Percentiles rank a stretch among this genome's conserved stretches.
These are phyloP conservation scores for Fragosphaeria purpurea DNA, from an alignment of 2,329 filamentous ascomycete species.

Conservation along the genomic window DNA sequence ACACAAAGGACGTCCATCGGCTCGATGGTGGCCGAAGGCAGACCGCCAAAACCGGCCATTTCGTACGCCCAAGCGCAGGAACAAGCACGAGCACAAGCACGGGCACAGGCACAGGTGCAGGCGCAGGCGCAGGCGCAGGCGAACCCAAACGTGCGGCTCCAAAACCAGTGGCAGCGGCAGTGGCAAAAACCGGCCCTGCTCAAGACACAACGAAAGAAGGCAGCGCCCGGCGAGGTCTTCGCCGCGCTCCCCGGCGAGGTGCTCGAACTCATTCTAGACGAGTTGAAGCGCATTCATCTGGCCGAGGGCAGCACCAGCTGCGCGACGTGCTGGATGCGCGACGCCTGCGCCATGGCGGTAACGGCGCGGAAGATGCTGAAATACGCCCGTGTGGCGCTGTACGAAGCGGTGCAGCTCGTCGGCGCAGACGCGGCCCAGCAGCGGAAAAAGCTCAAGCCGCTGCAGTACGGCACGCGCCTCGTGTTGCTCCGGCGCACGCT, in stretches of 20 bases:
- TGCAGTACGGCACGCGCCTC: constrained; percentile 40
- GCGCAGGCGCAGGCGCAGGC: too few relatives aligned
- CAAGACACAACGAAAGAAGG: constrained; percentile 23
- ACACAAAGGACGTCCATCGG: background rate
- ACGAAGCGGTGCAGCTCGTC: constrained; percentile 48
- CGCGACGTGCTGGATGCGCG: constrained; percentile 56
- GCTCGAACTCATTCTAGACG: constrained; percentile 43
- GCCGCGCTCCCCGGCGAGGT: constrained; percentile 49
- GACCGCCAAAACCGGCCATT: background rate
- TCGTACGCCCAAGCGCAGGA: background rate
- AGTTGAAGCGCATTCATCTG: constrained; percentile 43
- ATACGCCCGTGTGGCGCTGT: constrained; percentile 41
- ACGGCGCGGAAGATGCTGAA: constrained; percentile 42
- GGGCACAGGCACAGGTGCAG: too few relatives aligned
- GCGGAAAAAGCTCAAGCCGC: constrained; percentile 46
- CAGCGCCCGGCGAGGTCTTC: constrained; percentile 39
- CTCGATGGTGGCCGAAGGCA: background rate
- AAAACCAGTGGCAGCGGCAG: background rate
- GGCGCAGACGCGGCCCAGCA: constrained; percentile 41
- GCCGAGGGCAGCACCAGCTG: constrained; percentile 40
- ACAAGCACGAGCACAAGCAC: background rate
- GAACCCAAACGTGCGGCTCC: too few relatives aligned
- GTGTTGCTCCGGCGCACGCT: constrained; percentile 49
- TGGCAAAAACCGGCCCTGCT: constrained; percentile 13
- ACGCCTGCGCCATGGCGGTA: constrained; percentile 41